Conservation (phyloP, 78 protist genomes). For the Mastigamoeba balamuthi region DNA sequence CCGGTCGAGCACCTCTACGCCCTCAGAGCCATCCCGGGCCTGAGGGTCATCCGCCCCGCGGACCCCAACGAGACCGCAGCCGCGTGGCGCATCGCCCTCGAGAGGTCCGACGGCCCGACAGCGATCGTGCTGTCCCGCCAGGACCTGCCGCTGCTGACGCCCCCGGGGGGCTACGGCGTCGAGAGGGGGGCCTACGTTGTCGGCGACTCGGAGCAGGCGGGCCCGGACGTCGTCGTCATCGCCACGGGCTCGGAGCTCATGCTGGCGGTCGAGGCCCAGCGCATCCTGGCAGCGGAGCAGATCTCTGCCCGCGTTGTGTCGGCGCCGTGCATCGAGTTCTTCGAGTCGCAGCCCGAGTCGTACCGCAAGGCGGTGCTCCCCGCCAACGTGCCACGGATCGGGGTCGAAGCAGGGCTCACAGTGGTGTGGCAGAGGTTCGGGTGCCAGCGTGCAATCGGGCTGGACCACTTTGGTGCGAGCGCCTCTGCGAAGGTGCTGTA, state of each 20-base stretch:
- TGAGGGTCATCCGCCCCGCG: constrained; percentile 87
- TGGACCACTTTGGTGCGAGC: no score
- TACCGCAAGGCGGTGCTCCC: constrained; percentile 62
- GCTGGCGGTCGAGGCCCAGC: constrained; percentile 77
- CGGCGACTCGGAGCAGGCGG: no score
- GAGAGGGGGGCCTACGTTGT: no score
- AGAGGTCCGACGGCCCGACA: constrained; percentile 65
- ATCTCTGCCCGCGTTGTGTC: constrained; percentile 88
- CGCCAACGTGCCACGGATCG: constrained; percentile 62
- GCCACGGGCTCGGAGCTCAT: constrained; percentile 93
- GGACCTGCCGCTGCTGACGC: constrained; percentile 49
- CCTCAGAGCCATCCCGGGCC: constrained; percentile 90
- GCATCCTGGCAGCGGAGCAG: constrained; percentile 47
- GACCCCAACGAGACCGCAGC: constrained; percentile 95
- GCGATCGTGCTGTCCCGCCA: constrained; percentile 87
- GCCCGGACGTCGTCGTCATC: constrained; percentile 65
- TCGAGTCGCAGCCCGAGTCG: constrained; percentile 74
- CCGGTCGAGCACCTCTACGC: constrained; percentile 87
- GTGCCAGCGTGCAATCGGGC: no score
- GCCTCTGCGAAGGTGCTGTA: no score
- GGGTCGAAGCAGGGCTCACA: constrained; percentile 89
- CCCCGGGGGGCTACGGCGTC: no score
- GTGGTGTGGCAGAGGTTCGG: no score
- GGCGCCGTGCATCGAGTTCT: constrained; percentile 84
- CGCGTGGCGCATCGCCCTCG: constrained; percentile 80